Base-by-base conservation (phyloP, 2,329 filamentous ascomycete genomes). In the Cadophora luteo-olivacea region DNA sequence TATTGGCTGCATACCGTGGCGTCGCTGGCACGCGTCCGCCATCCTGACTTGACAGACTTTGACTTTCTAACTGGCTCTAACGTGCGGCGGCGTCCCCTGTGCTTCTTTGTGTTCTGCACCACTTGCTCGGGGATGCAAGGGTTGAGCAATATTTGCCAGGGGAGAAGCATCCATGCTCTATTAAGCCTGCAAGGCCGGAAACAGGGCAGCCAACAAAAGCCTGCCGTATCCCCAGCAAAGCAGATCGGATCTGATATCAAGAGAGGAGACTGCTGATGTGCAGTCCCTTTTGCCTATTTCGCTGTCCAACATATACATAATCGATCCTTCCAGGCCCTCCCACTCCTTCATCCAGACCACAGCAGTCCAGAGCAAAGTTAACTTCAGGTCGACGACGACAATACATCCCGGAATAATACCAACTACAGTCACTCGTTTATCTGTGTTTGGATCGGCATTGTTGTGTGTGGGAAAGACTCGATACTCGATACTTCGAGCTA, bases 341-440 rank as follows among this genome's bases (percentile, higher is more conserved):
- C 51, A 38, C 22, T 55, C 54, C 29, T 55, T 60, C 41, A 19
- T 29, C 38, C 24, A 16, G 32, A 45, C 12, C 41, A 45, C 41
- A 45, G 41, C 41, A 45, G 41, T 16, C 4, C 41, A 16, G 41
- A 45, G 41, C 41, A 45, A 5, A 45, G 41, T 16, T 6, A 45
- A 16, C 41, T 45, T 45, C 41, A 45, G 41, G 14, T 16, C 52
- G 22, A 49, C 38, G 54, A 22, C 61, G 36, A 63, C 12, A 65
- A 24, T 32, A 58, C 61, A 14, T 66, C 60, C 45, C 45, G 45
- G 19, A 22, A 49, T 52, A 41, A 49, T 70, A 67, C 74, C 71
- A 75, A 75, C 71, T 74, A 72, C 73, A 75, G 74, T 75, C 74
- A 73, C 71, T 75, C 74, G 62, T 75, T 75, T 71, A 69, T 64